Conservation (phyloP, 2,329 filamentous ascomycete genomes). For the Talaromyces amestolkiae region DNA sequence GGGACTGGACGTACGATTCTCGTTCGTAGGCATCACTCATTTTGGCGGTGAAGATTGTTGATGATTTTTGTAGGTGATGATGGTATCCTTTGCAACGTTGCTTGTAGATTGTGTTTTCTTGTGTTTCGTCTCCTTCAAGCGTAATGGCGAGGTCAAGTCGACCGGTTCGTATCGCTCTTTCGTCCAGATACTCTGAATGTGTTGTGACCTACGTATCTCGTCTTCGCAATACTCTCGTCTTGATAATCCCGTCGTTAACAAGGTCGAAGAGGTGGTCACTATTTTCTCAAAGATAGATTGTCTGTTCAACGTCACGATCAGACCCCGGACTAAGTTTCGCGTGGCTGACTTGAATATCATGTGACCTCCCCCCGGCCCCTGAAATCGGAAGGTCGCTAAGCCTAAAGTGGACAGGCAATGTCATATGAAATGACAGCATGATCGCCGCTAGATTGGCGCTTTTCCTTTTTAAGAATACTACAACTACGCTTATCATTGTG, state of each 20-base stretch:
- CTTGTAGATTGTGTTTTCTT: neutral
- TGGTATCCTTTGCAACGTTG: neutral
- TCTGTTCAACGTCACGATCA: neutral
- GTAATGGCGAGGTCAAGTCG: neutral
- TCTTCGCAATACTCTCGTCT: neutral
- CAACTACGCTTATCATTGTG: neutral
- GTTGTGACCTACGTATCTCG: too few species aligned
- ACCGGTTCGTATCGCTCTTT: neutral
- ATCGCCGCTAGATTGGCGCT: neutral
- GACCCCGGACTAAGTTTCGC: constrained; percentile 10
- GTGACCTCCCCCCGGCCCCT: constrained; percentile 10
- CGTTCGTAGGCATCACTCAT: constrained; percentile 79
- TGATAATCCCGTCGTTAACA: neutral
- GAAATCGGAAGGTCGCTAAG: neutral
- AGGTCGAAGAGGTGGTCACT: neutral
- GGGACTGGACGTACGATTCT: constrained; percentile 54
- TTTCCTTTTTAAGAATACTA: neutral
- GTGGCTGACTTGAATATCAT: constrained; percentile 14
- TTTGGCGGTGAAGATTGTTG: constrained; percentile 21
- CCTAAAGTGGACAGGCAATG: neutral
- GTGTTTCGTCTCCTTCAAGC: neutral
- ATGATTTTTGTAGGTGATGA: neutral
- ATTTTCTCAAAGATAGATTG: neutral
- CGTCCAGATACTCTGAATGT: too few species aligned
- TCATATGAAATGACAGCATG: constrained; percentile 12